phyloP scores from a whole-genome alignment of 768 basidiomycete genomes.

The Sporobolomyces phaffii region DNA sequence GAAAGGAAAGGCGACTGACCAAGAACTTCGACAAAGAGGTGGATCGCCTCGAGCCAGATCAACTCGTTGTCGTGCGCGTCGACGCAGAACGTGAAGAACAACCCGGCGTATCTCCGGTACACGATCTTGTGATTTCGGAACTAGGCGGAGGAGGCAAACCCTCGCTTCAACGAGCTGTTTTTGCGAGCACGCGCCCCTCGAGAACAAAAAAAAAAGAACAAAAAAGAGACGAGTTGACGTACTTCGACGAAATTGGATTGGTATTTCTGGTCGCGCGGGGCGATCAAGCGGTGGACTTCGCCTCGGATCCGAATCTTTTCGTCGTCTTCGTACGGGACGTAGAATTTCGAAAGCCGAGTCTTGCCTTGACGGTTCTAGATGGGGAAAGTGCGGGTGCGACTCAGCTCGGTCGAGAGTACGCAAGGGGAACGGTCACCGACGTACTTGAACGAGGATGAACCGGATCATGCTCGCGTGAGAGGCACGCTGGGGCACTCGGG shows the following conservation, averaged over 20 bases:
- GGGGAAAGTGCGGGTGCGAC: not conserved
- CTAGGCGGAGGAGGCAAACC: constrained; percentile 54
- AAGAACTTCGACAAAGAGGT: constrained; percentile 94
- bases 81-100: constrained; percentile 96
- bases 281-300: constrained; percentile 91
- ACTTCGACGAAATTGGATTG: constrained; percentile 99
- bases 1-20: constrained; percentile 54
- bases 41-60: constrained; percentile 93
- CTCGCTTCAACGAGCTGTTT: too few species aligned
- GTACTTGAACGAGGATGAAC: constrained; percentile 92
- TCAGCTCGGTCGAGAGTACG: not conserved
- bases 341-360: constrained; percentile 87
- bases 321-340: constrained; percentile 96
- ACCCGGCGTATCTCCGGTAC: constrained; percentile 90
- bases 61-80: constrained; percentile 98
- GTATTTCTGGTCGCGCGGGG: constrained; percentile 95
- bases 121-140: constrained; percentile 97
- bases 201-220: not conserved
- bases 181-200: too few species aligned
- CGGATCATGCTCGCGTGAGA: constrained; percentile 66
- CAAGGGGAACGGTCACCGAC: constrained; percentile 22
- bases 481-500: not conserved
- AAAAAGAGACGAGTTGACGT: constrained; percentile 37
- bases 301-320: constrained; percentile 93
- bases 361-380: constrained; percentile 93